phyloP scores from a whole-genome alignment of 2,329 filamentous ascomycete genomes.

The Sporothrix pallida region DNA sequence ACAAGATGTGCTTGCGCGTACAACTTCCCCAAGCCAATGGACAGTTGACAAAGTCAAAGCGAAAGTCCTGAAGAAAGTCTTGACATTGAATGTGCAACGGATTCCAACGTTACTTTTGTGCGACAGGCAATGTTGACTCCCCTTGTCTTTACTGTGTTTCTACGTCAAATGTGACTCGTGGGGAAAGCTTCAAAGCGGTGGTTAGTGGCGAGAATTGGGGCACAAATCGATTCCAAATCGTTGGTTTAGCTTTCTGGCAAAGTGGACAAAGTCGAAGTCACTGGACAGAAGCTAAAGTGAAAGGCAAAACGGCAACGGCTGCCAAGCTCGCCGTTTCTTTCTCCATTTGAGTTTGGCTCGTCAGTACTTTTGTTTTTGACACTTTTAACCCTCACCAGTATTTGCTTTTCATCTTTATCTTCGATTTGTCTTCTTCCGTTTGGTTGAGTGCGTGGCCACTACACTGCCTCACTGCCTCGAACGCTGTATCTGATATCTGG shows the following conservation, averaged over 20 bases:
- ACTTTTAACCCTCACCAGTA: too few species aligned
- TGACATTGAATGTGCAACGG: background rate
- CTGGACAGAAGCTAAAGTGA: background rate
- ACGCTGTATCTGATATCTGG: background rate
- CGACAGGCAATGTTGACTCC: too few species aligned
- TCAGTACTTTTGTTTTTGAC: background rate
- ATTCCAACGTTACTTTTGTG: conserved; percentile 19
- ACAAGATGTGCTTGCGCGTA: background rate
- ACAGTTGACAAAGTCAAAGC: background rate
- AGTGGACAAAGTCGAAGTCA: background rate
- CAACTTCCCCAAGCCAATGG: background rate
- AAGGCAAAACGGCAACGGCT: background rate
- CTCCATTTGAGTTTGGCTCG: background rate
- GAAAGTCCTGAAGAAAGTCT: background rate
- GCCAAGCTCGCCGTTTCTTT: background rate
- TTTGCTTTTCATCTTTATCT: background rate
- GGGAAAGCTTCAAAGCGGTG: conserved; percentile 10
- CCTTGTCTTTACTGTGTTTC: too few species aligned
- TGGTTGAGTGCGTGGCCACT: too few species aligned
- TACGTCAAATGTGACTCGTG: background rate
- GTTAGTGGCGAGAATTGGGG: background rate
- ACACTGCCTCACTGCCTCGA: too few species aligned
- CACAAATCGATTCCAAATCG: background rate
- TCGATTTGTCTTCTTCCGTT: background rate
- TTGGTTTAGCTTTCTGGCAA: background rate